Evolutionary conservation across 1,139 yeast species (phyloP), one percentile per base, ranked within the genome.

Genomic region (Hemisphaericaspora xylofermentans): DNA sequence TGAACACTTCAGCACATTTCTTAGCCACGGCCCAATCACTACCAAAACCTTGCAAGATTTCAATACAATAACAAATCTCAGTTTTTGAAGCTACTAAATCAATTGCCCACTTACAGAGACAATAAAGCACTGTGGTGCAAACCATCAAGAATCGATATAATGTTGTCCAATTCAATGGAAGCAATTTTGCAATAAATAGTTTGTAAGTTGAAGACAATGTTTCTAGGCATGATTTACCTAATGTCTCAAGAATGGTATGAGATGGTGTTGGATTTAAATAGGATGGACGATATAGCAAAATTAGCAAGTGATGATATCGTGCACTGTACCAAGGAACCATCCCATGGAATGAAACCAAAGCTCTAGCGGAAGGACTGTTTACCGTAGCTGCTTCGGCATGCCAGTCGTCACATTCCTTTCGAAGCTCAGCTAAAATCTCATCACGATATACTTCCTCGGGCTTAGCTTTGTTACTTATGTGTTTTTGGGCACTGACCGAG

Each of bases 91-190:
- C 75, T 17, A 63, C 56, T 14, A 73, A 53, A 49, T 74, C 77
- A 21, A 73, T 64, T 32, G 68, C 59, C 65, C 74, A 66, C 41
- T 69, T 70, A 43, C 75, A 68, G 15, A 75, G 47, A 45, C 79
- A 73, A 49, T 65, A 71, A 3, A 74, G 51, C 10, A 74, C 61
- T 1, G 74, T 67, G 17, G 76, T 66, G 49, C 78, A 71, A 13
- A 66, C 65, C 26, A 71, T 66, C 29, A 75, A 48, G 24, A 75
- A 66, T 39, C 76, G 59, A 48, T 71, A 68, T 12, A 73, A 49
- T 1, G 77, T 72, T 22, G 73, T 68, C 80, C 80, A 75, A 46
- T 71, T 74, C 39, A 71, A 52, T 0, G 78, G 80, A 27, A 74
- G 51, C 30, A 69, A 48, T 40, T 66, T 68, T 12, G 69, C 58